These are phyloP conservation scores for Trichoderma lentiforme DNA, from an alignment of 2,329 filamentous ascomycete species.

Conservation along the genomic window DNA sequence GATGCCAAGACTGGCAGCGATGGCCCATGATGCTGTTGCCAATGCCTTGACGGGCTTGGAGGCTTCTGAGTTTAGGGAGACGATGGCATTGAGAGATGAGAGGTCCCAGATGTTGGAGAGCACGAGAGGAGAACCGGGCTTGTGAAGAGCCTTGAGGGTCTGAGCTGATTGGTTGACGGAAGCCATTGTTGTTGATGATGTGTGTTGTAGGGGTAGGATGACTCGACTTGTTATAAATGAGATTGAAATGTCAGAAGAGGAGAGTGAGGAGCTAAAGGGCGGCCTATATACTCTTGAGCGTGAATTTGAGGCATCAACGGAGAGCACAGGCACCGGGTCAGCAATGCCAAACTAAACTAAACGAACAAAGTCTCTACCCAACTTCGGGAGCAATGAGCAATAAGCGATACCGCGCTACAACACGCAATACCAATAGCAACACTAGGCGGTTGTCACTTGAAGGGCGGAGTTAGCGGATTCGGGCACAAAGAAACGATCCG, in stretches of 20 bases:
- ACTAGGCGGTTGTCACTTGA: background rate
- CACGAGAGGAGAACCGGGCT: slow-evolving; percentile 48
- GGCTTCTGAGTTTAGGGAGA: slow-evolving; percentile 37
- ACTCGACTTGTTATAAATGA: background rate
- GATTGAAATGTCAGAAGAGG: background rate
- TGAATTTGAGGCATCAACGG: background rate
- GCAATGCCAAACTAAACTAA: background rate
- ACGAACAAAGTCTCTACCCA: no score
- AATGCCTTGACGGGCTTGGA: slow-evolving; percentile 40
- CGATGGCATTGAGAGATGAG: slow-evolving; percentile 44
- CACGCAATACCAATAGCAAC: background rate
- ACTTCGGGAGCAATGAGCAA: background rate
- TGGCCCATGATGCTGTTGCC: slow-evolving; percentile 50
- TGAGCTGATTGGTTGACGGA: slow-evolving; percentile 33
- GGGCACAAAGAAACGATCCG: background rate
- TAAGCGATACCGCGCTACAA: background rate
- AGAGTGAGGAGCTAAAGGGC: background rate
- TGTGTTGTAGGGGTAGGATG: background rate
- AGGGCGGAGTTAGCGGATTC: background rate
- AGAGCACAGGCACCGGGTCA: background rate
- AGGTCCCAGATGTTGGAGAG: slow-evolving; percentile 56
- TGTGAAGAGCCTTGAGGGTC: slow-evolving; percentile 44
- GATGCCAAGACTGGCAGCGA: slow-evolving; percentile 45
- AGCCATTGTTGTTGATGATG: background rate
- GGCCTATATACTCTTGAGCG: background rate